phyloP scores from a whole-genome alignment of 768 basidiomycete species.

The Mycena pura region DNA sequence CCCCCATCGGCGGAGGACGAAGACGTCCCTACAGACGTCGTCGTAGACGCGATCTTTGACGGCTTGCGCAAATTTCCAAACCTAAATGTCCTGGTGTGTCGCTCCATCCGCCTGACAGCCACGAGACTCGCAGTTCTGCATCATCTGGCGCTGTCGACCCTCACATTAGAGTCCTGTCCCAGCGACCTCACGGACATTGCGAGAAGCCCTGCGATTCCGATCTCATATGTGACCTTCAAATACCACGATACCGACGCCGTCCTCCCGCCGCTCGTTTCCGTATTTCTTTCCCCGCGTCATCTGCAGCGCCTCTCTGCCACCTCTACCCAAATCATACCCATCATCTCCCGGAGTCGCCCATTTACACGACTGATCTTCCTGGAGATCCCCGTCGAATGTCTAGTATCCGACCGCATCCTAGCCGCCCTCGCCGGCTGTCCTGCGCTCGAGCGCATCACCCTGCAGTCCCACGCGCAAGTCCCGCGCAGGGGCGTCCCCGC shows the following conservation, averaged over 20 bases:
- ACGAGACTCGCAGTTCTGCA: slow-evolving; percentile 14
- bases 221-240: slow-evolving; percentile 12
- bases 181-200: slow-evolving; percentile 19
- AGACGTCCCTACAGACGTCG: slow-evolving; percentile 24
- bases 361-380: slow-evolving; percentile 15
- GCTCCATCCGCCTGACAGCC: slow-evolving; percentile 13
- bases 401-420: background rate
- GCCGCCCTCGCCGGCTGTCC: slow-evolving; percentile 15
- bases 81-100: slow-evolving; percentile 13
- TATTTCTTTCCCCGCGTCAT: slow-evolving; percentile 25
- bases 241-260: slow-evolving; percentile 11
- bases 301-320: slow-evolving; percentile 18
- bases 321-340: slow-evolving; percentile 12
- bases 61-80: slow-evolving; percentile 23
- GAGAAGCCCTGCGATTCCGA: background rate
- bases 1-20: slow-evolving; percentile 22
- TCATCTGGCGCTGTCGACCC: slow-evolving; percentile 3
- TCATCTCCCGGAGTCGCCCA: background rate
- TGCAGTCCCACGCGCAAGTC: slow-evolving; percentile 4
- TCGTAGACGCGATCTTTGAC: slow-evolving; percentile 26
- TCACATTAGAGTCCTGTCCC: slow-evolving; percentile 22
- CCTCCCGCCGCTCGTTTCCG: slow-evolving; percentile 13
- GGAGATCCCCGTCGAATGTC: slow-evolving; percentile 16
- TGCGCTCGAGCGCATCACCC: slow-evolving; percentile 22
- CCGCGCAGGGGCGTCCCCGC: background rate